Evolutionary conservation across 208 protist species (phyloP), one percentile per base, ranked within the genome.

Genomic region (Angomonas ambiguus): DNA sequence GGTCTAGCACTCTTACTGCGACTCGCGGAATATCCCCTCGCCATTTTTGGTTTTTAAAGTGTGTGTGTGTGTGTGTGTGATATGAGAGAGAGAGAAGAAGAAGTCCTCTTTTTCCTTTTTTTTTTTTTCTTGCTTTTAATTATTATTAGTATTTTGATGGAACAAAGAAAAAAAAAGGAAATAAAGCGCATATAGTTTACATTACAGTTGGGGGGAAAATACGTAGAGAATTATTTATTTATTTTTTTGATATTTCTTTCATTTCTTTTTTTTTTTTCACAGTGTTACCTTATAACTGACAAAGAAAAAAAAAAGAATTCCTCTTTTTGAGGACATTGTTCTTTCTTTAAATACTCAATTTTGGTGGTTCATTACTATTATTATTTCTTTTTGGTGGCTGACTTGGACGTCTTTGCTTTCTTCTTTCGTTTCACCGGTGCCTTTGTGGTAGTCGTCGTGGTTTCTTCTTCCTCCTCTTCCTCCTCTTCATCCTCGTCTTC

Each of bases 1-100:
- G 83, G 83, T 5, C 88, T 76, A n/a, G 72, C 70, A 72, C 82
- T 94, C 67, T 82, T 89, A 67, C 81, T 86, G 56, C 88, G 85
- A 61, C 66, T 87, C 30, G 79, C 83, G 63, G 83, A 89, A 72
- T 94, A 94, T 48, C 88, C 88, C 59, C 88, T 76, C 41, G 69
- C 88, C 88, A 94, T 94, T 11, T n/a, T n/a, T n/a, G n/a, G n/a
- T n/a, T n/a, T n/a, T n/a, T n/a, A n/a, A n/a, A n/a, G n/a, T n/a
- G n/a, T n/a, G n/a, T n/a, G 13, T 68, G n/a, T 20, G 18, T 56
- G 18, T 20, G 18, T 20, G 62, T 53, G 8, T 41, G n/a, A 33
- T 16, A 55, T 18, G 61, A 70, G 24, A 51, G 38, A 48, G 41
- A 60, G 10, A 58, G 33, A 69, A 56, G n/a, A 45, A 75, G 5